phyloP scores from a whole-genome alignment of 805 yeast genomes.

The Clavispora vitiphila region DNA sequence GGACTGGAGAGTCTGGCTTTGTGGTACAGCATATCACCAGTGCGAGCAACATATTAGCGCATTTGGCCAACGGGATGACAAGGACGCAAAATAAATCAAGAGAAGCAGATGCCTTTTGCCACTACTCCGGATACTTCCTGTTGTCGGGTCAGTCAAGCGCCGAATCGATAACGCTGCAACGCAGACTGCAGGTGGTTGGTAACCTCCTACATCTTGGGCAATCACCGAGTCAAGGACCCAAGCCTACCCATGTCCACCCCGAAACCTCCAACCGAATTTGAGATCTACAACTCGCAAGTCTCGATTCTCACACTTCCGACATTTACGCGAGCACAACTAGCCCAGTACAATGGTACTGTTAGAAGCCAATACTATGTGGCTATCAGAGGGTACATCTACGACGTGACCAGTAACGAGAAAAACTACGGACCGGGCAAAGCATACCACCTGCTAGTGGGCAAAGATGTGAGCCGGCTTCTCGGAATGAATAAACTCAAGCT shows the following conservation, averaged over 20 bases:
- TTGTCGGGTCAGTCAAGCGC: too few relatives aligned
- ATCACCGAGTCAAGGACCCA: not conserved
- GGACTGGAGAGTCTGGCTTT: too few relatives aligned
- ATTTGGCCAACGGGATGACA: too few relatives aligned
- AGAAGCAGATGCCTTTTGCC: too few relatives aligned
- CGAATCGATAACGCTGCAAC: too few relatives aligned
- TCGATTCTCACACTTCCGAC: constrained; percentile 27
- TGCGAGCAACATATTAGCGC: too few relatives aligned
- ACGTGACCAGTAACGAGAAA: constrained; percentile 59
- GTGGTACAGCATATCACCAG: too few relatives aligned
- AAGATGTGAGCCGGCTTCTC: constrained; percentile 71
- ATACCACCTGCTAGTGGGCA: constrained; percentile 68
- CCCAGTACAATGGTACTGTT: constrained; percentile 27
- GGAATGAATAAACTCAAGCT: constrained; percentile 51
- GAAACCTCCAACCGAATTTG: constrained; percentile 19
- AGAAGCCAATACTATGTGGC: constrained; percentile 56
- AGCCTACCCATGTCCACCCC: not conserved
- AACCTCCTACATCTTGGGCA: not conserved
- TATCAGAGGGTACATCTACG: constrained; percentile 73
- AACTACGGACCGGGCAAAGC: constrained; percentile 76
- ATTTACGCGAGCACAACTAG: constrained; percentile 29
- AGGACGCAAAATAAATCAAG: too few relatives aligned
- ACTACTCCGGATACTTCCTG: too few relatives aligned
- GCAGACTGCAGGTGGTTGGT: not conserved
- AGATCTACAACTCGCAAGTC: constrained; percentile 25